phyloP scores from a whole-genome alignment of 2,329 filamentous ascomycete species.

The Scleromitrula shiraiana region DNA sequence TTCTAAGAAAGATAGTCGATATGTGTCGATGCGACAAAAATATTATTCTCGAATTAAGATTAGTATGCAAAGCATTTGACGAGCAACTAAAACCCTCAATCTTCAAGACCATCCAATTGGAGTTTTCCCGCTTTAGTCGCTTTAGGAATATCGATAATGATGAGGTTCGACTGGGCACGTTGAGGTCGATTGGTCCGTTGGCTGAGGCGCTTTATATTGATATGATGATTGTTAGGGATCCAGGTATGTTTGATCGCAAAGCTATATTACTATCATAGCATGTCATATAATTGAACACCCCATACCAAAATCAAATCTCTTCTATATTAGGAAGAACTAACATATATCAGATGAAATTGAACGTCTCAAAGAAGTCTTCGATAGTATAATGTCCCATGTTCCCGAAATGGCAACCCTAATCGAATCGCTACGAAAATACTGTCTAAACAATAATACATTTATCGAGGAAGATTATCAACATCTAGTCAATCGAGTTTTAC shows the following conservation, averaged over 20 bases:
- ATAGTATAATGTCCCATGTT: slow-evolving; percentile 29
- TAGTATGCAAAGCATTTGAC: slow-evolving; percentile 44
- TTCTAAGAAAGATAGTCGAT: slow-evolving; percentile 38
- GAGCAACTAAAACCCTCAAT: slow-evolving; percentile 37
- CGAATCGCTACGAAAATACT: slow-evolving; percentile 38
- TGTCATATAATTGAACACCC: too few relatives aligned
- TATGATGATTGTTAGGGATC: slow-evolving; percentile 45
- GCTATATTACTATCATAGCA: background rate
- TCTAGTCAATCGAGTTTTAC: slow-evolving; percentile 36
- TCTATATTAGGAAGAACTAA: slow-evolving; percentile 9
- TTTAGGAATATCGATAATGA: background rate
- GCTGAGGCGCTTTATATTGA: slow-evolving; percentile 44
- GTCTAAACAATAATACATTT: slow-evolving; percentile 41
- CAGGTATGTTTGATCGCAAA: slow-evolving; percentile 32
- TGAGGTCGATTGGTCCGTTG: slow-evolving; percentile 40
- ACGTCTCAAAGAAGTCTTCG: slow-evolving; percentile 40
- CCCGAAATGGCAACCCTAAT: slow-evolving; percentile 40
- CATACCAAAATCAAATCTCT: too few relatives aligned
- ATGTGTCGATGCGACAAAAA: slow-evolving; percentile 37
- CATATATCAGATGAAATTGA: slow-evolving; percentile 38
- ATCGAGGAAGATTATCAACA: slow-evolving; percentile 41
- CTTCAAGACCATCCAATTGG: slow-evolving; percentile 41
- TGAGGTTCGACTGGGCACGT: slow-evolving; percentile 29
- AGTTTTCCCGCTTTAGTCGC: slow-evolving; percentile 39
- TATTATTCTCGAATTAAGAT: slow-evolving; percentile 36